phyloP scores from a whole-genome alignment of 2,329 filamentous ascomycete genomes.

The Aspergillus pseudoterreus region DNA sequence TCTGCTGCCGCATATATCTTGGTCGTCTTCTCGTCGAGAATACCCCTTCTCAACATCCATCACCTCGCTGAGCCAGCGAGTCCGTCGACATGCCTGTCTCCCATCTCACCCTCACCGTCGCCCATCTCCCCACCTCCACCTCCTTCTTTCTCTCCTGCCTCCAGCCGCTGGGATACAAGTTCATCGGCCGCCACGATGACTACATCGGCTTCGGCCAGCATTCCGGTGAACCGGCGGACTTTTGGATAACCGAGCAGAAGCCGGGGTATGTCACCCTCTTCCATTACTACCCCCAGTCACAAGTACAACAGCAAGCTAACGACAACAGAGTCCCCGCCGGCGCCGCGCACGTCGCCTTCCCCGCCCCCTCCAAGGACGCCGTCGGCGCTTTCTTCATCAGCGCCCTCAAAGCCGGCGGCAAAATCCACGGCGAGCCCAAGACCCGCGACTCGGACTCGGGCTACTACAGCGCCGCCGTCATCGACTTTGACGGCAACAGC shows the following conservation, averaged over 20 bases:
- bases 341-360: slow-evolving; percentile 63
- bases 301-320: slow-evolving; percentile 6
- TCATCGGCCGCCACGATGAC: slow-evolving; percentile 59
- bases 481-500: slow-evolving; percentile 79
- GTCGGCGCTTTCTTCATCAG: slow-evolving; percentile 70
- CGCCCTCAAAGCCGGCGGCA: slow-evolving; percentile 63
- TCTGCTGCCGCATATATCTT: neutral
- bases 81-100: slow-evolving; percentile 54
- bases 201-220: slow-evolving; percentile 60
- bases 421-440: slow-evolving; percentile 55
- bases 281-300: neutral
- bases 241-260: slow-evolving; percentile 61
- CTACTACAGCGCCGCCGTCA: slow-evolving; percentile 61
- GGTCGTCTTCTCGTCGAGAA: slow-evolving; percentile 1
- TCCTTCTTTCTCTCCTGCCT: slow-evolving; percentile 80
- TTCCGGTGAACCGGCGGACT: slow-evolving; percentile 53
- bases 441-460: slow-evolving; percentile 51
- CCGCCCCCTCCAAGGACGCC: slow-evolving; percentile 60
- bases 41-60: neutral
- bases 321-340: slow-evolving; percentile 45
- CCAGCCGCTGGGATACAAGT: slow-evolving; percentile 73
- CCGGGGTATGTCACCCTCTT: slow-evolving; percentile 47
- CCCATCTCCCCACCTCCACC: slow-evolving; percentile 71
- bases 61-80: neutral
- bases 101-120: slow-evolving; percentile 65